Evolutionary conservation across 306 rosid species (phyloP).

Genomic region (Cicer pinnatifidum): DNA sequence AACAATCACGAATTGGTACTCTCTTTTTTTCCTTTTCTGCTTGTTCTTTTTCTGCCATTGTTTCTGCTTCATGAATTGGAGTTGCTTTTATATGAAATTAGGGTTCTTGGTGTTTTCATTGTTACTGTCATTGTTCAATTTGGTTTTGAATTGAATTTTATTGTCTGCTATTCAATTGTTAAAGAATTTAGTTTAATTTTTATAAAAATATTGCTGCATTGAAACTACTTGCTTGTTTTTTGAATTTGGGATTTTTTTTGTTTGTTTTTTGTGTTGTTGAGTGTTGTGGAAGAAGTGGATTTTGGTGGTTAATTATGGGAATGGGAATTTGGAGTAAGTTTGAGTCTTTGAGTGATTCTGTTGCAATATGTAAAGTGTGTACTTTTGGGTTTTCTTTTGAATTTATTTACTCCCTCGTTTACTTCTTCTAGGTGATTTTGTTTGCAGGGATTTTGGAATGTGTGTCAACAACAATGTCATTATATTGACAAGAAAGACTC

Average conservation of each 20-base stretch:
- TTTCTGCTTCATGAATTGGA: slow-evolving; percentile 18
- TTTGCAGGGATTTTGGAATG: slow-evolving; percentile 44
- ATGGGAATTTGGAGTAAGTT: slow-evolving; percentile 26
- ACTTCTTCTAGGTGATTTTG: slow-evolving; percentile 14
- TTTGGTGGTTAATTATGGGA: slow-evolving; percentile 28
- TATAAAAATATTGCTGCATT: background rate
- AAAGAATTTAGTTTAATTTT: background rate
- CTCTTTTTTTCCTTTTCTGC: background rate
- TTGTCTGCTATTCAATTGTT: slow-evolving; percentile 2
- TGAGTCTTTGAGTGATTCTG: slow-evolving; percentile 35
- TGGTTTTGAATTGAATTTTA: background rate
- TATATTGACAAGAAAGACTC: slow-evolving; percentile 18
- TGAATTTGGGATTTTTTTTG: slow-evolving; percentile 18
- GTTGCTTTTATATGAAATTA: slow-evolving; percentile 3
- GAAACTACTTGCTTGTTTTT: background rate
- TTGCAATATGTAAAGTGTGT: slow-evolving; percentile 21
- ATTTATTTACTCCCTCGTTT: slow-evolving; percentile 3
- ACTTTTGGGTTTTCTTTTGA: background rate
- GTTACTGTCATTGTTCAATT: slow-evolving; percentile 1
- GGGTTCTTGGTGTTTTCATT: slow-evolving; percentile 46
- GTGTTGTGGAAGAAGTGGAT: slow-evolving; percentile 21
- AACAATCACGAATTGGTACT: slow-evolving; percentile 7
- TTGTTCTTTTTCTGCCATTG: slow-evolving; percentile 21
- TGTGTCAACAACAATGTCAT: slow-evolving; percentile 31
- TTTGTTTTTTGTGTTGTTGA: slow-evolving; percentile 7